Conservation (phyloP, 805 yeast genomes). For the Spathaspora sp. region DNA sequence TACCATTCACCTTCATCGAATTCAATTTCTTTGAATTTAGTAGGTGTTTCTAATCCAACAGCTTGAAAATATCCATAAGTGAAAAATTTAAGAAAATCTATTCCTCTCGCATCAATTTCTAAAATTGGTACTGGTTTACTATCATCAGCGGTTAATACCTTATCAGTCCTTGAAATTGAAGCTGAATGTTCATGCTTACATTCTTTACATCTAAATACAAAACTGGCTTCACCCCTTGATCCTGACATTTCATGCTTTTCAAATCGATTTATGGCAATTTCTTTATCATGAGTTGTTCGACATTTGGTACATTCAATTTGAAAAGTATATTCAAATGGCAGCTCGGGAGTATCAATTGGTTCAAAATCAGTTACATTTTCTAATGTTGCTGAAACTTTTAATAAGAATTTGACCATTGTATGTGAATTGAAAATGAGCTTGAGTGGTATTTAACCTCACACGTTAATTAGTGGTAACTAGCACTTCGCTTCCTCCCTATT, state of each 20-base stretch:
- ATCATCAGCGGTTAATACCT: constrained; percentile 34
- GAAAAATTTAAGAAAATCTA: constrained; percentile 64
- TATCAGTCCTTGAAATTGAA: constrained; percentile 26
- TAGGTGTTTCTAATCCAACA: constrained; percentile 47
- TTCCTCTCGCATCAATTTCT: constrained; percentile 82
- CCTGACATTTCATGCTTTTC: constrained; percentile 66
- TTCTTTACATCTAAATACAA: constrained; percentile 69
- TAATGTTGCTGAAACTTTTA: constrained; percentile 43
- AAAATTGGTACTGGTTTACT: constrained; percentile 45
- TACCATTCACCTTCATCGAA: constrained; percentile 85
- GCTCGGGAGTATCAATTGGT: constrained; percentile 55
- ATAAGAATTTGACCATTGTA: constrained; percentile 35
- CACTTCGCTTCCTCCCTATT: not conserved
- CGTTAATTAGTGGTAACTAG: not conserved
- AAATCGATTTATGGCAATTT: constrained; percentile 61
- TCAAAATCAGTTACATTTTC: constrained; percentile 52
- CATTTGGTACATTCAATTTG: constrained; percentile 73
- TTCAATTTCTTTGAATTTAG: constrained; percentile 62
- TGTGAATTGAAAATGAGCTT: not conserved
- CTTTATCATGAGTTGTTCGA: constrained; percentile 71
- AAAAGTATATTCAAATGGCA: constrained; percentile 76
- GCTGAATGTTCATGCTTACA: constrained; percentile 50
- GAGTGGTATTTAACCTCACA: not conserved
- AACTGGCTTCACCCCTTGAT: constrained; percentile 79
- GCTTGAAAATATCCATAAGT: constrained; percentile 65